A percentile compares a stretch with the other conserved stretches of the same genome.
phyloP scores from a whole-genome alignment of 2,329 filamentous ascomycete species.

The Sarocladium kiliense region DNA sequence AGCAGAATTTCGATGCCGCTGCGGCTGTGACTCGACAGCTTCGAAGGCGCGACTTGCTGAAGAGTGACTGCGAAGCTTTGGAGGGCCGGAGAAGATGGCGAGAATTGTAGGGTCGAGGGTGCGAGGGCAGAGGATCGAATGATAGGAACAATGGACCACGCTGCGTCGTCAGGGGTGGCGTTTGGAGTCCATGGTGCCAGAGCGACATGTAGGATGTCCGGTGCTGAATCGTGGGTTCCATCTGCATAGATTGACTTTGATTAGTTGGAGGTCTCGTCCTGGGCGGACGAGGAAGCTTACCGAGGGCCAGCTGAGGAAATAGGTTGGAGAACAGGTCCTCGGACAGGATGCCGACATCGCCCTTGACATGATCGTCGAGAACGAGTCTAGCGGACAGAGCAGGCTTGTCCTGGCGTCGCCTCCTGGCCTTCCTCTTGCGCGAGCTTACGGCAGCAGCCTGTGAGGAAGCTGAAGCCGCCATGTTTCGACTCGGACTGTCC shows the following conservation, averaged over 20 bases:
- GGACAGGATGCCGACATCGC: slow-evolving; percentile 80
- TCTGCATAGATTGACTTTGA: slow-evolving; percentile 13
- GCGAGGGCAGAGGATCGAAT: slow-evolving; percentile 59
- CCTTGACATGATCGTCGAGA: slow-evolving; percentile 79
- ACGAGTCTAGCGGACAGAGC: slow-evolving; percentile 75
- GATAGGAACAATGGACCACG: slow-evolving; percentile 84
- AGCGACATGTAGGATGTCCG: slow-evolving; percentile 58
- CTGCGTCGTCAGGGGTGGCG: slow-evolving; percentile 52
- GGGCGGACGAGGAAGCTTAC: slow-evolving; percentile 34
- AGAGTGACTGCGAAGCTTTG: slow-evolving; percentile 74
- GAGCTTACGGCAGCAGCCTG: slow-evolving; percentile 14
- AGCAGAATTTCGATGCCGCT: slow-evolving; percentile 79
- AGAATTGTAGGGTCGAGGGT: slow-evolving; percentile 75
- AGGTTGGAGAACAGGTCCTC: slow-evolving; percentile 80
- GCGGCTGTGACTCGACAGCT: slow-evolving; percentile 65
- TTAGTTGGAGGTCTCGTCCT: neutral
- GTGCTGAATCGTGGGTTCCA: slow-evolving; percentile 27
- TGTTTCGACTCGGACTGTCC: slow-evolving; percentile 12
- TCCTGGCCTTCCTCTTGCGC: slow-evolving; percentile 39
- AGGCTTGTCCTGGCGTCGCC: slow-evolving; percentile 63
- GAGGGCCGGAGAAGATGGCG: slow-evolving; percentile 64
- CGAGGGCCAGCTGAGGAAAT: slow-evolving; percentile 56
- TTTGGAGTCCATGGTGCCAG: slow-evolving; percentile 68
- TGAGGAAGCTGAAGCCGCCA: slow-evolving; percentile 24
- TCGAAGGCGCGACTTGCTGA: slow-evolving; percentile 69